Base-by-base conservation (phyloP, 2,329 filamentous ascomycete species). In the Hypoxylon sp. region DNA sequence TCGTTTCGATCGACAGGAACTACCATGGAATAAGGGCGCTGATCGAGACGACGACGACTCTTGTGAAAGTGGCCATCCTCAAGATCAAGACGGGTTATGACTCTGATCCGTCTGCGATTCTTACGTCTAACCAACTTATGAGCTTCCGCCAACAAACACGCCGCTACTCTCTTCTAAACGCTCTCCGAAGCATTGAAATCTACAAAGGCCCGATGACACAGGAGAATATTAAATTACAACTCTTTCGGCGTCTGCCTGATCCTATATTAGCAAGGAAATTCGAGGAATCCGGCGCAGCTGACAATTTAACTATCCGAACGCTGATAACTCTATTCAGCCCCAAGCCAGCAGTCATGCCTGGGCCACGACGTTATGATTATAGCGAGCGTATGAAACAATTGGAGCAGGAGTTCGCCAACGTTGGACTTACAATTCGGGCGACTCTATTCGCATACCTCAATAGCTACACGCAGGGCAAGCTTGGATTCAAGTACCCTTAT, bases 221-320 rank as follows among this genome's bases (percentile, higher is more conserved):
- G 50, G 64, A 66, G 6, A 57, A 73, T 58, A 51, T 77, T 6
- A 71, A 64, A 17, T 31, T 42, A 33, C 73, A 74, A 51, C 58
- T 78, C 25, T 56, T 77, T 35, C 58, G 22, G 17, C 40, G 30
- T 14, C 40, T 78, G 25, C 77, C 77, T 2, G 64, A 77, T 60
- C 55, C 46, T 30, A 40, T 50, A 5, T 31, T 78, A 1, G 65
- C 70, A 1, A 65, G 50, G 35, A 67, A 60, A 11, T 49, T 79
- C 2, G 40, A 69, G 46, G 48, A 70, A 27, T 72, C 71, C 6
- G 72, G 54, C 1, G 60, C 70, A 35, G 59, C 57, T 58, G 66
- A 74, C 59, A 73, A 70, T 22, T 27, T 78, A 14, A 33, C 42
- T n/a, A 59, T 76, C 44, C 46, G 59, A n/a, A 40, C 69, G 11